Percentiles rank a stretch among this genome's conserved stretches.
phyloP scores from a whole-genome alignment of 257 asterid species.

The Anisodus acutangulus region DNA sequence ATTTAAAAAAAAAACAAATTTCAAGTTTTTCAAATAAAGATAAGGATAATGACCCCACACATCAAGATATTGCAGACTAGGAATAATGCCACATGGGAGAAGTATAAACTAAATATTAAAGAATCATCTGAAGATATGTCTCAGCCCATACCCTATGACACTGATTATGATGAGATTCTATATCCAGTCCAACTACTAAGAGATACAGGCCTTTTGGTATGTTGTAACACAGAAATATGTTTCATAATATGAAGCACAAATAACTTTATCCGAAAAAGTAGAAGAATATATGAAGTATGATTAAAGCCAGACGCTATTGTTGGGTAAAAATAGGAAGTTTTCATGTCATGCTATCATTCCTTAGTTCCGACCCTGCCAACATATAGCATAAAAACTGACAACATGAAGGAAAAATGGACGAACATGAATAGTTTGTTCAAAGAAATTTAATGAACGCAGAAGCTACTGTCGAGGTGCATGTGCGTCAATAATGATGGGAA shows the following conservation, averaged over 20 bases:
- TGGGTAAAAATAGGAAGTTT: not conserved
- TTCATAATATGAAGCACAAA: slow-evolving; percentile 50
- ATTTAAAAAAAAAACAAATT: not conserved
- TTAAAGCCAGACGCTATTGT: not conserved
- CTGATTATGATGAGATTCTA: slow-evolving; percentile 51
- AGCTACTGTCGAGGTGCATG: not conserved
- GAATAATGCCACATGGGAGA: slow-evolving; percentile 42
- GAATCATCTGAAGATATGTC: slow-evolving; percentile 48
- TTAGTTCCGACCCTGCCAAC: not conserved
- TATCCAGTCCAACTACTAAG: slow-evolving; percentile 37
- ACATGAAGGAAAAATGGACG: not conserved
- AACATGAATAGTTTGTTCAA: not conserved
- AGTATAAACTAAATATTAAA: slow-evolving; percentile 30
- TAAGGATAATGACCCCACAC: slow-evolving; percentile 11
- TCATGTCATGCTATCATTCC: not conserved
- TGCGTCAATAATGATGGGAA: not conserved
- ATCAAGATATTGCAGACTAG: slow-evolving; percentile 43
- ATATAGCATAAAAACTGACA: not conserved
- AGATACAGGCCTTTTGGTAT: slow-evolving; percentile 38
- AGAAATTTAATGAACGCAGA: not conserved
- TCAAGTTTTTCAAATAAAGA: not conserved
- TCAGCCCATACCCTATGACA: slow-evolving; percentile 63
- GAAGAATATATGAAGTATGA: not conserved
- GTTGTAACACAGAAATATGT: slow-evolving; percentile 26
- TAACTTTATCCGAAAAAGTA: not conserved